Evolutionary conservation across 1,139 yeast species (phyloP).

Genomic region (Protomyces lactucae-debilis): DNA sequence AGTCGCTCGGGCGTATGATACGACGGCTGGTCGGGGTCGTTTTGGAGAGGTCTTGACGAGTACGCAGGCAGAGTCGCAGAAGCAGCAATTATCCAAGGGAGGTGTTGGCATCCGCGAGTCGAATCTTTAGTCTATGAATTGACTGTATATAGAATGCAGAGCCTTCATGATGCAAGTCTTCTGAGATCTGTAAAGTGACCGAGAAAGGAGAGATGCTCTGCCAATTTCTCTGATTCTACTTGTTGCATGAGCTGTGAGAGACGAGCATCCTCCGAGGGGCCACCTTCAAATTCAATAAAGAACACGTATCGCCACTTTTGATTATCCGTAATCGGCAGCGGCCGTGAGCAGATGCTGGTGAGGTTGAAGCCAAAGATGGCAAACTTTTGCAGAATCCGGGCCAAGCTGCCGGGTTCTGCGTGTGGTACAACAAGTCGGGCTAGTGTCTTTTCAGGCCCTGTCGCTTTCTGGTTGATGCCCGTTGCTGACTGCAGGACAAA

Average conservation of each 20-base stretch:
- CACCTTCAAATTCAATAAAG: conserved; percentile 26
- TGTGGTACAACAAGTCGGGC: conserved; percentile 19
- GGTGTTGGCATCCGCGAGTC: background rate
- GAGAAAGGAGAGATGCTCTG: background rate
- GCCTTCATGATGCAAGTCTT: background rate
- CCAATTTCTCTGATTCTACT: background rate
- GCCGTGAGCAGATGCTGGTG: conserved; percentile 15
- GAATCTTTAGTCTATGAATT: background rate
- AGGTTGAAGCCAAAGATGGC: conserved; percentile 4
- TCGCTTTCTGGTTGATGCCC: background rate
- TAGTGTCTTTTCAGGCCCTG: conserved; percentile 1
- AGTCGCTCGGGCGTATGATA: conserved; percentile 88
- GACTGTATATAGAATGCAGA: background rate
- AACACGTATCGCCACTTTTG: conserved; percentile 27
- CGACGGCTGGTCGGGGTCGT: conserved; percentile 59
- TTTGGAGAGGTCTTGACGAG: conserved; percentile 46
- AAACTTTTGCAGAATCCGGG: conserved; percentile 1
- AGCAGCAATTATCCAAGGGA: background rate
- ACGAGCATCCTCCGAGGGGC: background rate
- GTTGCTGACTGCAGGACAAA: conserved; percentile 46
- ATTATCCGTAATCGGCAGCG: conserved; percentile 1
- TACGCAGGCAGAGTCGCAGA: background rate
- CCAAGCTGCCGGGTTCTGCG: conserved; percentile 17
- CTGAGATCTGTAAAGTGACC: background rate
- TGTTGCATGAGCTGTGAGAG: background rate